A percentile compares a stretch with the other conserved stretches of the same genome.
Evolutionary conservation across 495 filamentous ascomycete species (phyloP).

Genomic region (Penicillium odoratum): DNA sequence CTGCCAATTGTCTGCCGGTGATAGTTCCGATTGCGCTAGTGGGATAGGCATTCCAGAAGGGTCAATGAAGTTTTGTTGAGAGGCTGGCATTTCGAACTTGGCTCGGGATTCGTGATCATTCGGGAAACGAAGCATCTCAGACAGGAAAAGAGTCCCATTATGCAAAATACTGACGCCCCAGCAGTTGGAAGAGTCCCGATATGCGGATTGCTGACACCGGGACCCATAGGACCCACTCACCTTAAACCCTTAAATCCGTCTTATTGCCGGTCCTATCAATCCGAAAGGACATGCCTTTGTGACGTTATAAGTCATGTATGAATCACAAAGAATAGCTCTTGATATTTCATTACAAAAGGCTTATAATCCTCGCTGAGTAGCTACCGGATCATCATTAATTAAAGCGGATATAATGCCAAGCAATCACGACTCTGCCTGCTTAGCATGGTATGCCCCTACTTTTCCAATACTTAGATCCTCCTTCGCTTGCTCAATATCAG

Average conservation of each 20-base stretch:
- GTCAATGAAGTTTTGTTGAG: not conserved
- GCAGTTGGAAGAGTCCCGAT: not conserved
- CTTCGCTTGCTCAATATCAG: conserved; percentile 21
- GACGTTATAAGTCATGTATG: too few relatives aligned
- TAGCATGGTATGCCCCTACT: not conserved
- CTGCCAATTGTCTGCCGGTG: not conserved
- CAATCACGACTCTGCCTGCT: not conserved
- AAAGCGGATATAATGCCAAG: not conserved
- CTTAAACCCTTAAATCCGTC: not conserved
- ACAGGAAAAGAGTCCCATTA: not conserved
- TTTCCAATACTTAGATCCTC: conserved; percentile 16
- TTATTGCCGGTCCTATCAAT: not conserved
- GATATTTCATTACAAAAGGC: too few relatives aligned
- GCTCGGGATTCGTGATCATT: not conserved
- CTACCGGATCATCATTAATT: too few relatives aligned
- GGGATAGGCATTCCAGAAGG: not conserved
- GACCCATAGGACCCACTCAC: not conserved
- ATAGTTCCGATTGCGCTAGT: not conserved
- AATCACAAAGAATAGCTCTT: too few relatives aligned
- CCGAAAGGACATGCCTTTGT: too few relatives aligned
- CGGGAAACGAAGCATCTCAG: not conserved
- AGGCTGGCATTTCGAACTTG: not conserved
- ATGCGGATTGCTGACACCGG: not conserved
- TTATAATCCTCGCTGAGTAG: too few relatives aligned
- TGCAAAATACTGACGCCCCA: not conserved